Conservation (phyloP, 2,329 filamentous ascomycete genomes). For the Clarireedia paspali region DNA sequence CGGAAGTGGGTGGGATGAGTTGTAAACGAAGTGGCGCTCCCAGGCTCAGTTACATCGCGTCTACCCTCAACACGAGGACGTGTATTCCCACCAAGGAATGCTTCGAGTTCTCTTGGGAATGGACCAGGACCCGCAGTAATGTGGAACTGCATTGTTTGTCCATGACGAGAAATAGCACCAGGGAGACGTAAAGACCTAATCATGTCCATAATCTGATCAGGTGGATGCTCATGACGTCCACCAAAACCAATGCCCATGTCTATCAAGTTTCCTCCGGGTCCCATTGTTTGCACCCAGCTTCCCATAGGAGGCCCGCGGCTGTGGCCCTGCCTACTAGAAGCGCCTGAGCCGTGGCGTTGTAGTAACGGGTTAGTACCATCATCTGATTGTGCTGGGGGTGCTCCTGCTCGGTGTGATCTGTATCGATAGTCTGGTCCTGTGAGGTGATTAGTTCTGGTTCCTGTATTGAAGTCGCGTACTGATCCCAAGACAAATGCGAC, state of each 20-base stretch:
- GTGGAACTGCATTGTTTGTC: slow-evolving; percentile 52
- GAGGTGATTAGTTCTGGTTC: slow-evolving; percentile 27
- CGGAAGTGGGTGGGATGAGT: slow-evolving; percentile 64
- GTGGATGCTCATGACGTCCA: slow-evolving; percentile 26
- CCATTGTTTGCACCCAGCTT: slow-evolving; percentile 42
- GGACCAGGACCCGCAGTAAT: slow-evolving; percentile 44
- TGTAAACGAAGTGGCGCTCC: slow-evolving; percentile 44
- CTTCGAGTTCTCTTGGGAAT: slow-evolving; percentile 43
- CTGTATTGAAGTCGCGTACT: neutral
- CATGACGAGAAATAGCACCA: slow-evolving; percentile 33
- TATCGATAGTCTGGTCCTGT: slow-evolving; percentile 33
- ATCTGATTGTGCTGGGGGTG: slow-evolving; percentile 48
- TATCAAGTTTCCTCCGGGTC: slow-evolving; percentile 31
- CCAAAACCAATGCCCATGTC: slow-evolving; percentile 25
- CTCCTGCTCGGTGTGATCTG: slow-evolving; percentile 45
- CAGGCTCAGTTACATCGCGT: slow-evolving; percentile 26
- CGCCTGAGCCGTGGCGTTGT: slow-evolving; percentile 45
- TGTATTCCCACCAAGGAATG: slow-evolving; percentile 31
- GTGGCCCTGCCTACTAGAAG: slow-evolving; percentile 37
- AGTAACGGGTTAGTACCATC: slow-evolving; percentile 85
- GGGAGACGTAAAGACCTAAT: slow-evolving; percentile 28
- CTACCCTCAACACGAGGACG: slow-evolving; percentile 16
- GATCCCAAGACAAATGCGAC: neutral
- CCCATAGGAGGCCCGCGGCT: slow-evolving; percentile 42
- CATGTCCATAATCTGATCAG: slow-evolving; percentile 25